Evolutionary conservation across 305 asterid species (phyloP).

Genomic region (Fraxinus platypoda): DNA sequence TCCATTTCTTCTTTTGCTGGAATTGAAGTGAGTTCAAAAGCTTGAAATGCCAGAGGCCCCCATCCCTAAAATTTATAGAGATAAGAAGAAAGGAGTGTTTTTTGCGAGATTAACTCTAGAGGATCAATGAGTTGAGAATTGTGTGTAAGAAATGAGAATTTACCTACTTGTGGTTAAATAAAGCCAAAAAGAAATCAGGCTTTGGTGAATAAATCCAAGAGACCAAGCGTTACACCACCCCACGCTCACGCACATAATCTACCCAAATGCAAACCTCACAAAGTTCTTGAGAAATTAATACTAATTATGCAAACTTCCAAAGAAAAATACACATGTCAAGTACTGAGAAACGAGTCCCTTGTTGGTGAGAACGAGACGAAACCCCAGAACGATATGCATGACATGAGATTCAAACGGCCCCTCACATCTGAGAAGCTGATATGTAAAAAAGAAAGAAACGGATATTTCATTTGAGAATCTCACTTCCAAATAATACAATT

Average conservation of each 20-base stretch:
- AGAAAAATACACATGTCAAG: slow-evolving; percentile 42
- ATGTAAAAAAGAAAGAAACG: neutral
- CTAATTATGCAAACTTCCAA: slow-evolving; percentile 32
- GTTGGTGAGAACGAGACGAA: slow-evolving; percentile 33
- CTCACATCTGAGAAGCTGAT: slow-evolving; percentile 15
- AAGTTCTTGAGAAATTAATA: slow-evolving; percentile 15
- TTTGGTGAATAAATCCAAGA: neutral
- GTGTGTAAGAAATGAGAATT: slow-evolving; percentile 38
- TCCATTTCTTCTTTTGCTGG: slow-evolving; percentile 23
- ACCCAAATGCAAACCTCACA: neutral
- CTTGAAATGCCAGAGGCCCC: neutral
- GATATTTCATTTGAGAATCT: slow-evolving; percentile 5
- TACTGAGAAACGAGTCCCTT: slow-evolving; percentile 30
- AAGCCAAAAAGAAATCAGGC: neutral
- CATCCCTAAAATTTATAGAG: slow-evolving; percentile 5
- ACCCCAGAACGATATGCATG: slow-evolving; percentile 20
- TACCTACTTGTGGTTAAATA: slow-evolving; percentile 22
- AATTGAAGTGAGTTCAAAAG: neutral
- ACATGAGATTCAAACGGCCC: slow-evolving; percentile 26
- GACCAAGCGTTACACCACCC: neutral
- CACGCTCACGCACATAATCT: neutral
- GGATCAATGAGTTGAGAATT: slow-evolving; percentile 2
- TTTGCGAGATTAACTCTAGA: slow-evolving; percentile 19
- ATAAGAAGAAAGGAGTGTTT: neutral
- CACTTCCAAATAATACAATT: neutral